Conservation (phyloP, 805 yeast species). For the Candida hungchunana region DNA sequence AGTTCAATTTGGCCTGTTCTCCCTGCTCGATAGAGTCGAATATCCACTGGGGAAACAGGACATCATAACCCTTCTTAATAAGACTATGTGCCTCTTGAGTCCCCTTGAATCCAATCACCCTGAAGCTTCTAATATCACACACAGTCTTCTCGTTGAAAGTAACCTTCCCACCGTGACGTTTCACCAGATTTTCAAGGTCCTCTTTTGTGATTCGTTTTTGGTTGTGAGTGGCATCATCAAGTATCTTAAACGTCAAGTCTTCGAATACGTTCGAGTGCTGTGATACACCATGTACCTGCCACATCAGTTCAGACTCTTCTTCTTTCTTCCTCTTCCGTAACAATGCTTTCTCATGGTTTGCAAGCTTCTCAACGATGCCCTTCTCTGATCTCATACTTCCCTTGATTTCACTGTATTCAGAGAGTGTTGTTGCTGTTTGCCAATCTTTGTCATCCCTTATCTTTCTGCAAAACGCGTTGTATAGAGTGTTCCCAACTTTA, state of each 20-base stretch:
- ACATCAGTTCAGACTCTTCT: slow-evolving; percentile 20
- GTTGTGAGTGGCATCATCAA: slow-evolving; percentile 42
- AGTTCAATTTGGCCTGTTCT: slow-evolving; percentile 51
- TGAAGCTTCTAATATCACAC: slow-evolving; percentile 14
- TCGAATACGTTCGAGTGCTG: slow-evolving; percentile 37
- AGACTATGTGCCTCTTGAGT: slow-evolving; percentile 37
- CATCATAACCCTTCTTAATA: slow-evolving; percentile 48
- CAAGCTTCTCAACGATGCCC: slow-evolving; percentile 25
- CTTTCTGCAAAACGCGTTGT: slow-evolving; percentile 68
- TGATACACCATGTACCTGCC: slow-evolving; percentile 21
- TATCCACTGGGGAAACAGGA: slow-evolving; percentile 69
- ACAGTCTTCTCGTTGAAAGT: slow-evolving; percentile 28
- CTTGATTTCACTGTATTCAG: slow-evolving; percentile 44
- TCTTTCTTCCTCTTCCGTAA: slow-evolving; percentile 17
- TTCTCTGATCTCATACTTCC: slow-evolving; percentile 15
- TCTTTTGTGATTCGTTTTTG: slow-evolving; percentile 28
- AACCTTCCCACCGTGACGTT: slow-evolving; percentile 49
- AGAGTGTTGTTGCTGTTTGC: slow-evolving; percentile 48
- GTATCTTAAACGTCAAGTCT: slow-evolving; percentile 44
- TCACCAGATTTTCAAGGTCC: slow-evolving; percentile 36
- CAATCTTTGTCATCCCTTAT: slow-evolving; percentile 68
- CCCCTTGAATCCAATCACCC: slow-evolving; percentile 35
- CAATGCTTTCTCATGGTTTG: slow-evolving; percentile 21
- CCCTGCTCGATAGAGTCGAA: slow-evolving; percentile 52
- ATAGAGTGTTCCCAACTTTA: slow-evolving; percentile 64